Evolutionary conservation across 768 basidiomycete genomes (phyloP), one percentile per base, ranked within the genome.

Genomic region (Tricholoma furcatifolium): DNA sequence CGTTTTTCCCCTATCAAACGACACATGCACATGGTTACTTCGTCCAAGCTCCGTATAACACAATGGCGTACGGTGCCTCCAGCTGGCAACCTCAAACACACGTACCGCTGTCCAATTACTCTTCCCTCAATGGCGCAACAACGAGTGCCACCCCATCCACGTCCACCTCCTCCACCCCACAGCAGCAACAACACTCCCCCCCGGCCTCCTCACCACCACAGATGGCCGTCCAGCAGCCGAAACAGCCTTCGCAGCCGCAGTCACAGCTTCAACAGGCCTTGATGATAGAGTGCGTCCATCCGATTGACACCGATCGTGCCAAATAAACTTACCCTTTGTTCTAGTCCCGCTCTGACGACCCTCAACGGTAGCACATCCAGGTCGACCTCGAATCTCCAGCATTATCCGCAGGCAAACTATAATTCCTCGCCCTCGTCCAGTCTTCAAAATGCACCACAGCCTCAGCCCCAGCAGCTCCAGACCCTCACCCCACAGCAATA

Each of bases 101-200:
- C 39, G 70, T 89, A 1, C 88, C 88, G 0, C 65, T 91, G 24
- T 89, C 88, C 12, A 83, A 70, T 54, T 91, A 89, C 55, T 91
- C 89, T n/a, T 82, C 83, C 42, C 69, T 90, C 43, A 88, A 90
- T 65, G 87, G 86, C 14, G 86, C 88, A n/a, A 87, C 85, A 10
- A 80, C 73, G 1, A 68, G 77, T 14, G 67, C 75, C 31, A 62
- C 74, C 10, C 46, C 47, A 24, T 40, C 47, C 18, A 20, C 51
- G 11, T 12, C 47, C 3, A 9, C 71, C 7, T 54, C 72, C 4
- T 49, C 66, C 15, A 56, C 70, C 1, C 66, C 59, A 17, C 54
- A 59, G 30, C 60, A 56, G 38, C 42, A 49, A 20, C 61, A 53
- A 15, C 66, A 65, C 61, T 50, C 53, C 51, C 54, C n/a, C n/a